These are phyloP conservation scores for Ceratocystis ficicola DNA, from an alignment of 2,329 filamentous ascomycete species.

Conservation along the genomic window DNA sequence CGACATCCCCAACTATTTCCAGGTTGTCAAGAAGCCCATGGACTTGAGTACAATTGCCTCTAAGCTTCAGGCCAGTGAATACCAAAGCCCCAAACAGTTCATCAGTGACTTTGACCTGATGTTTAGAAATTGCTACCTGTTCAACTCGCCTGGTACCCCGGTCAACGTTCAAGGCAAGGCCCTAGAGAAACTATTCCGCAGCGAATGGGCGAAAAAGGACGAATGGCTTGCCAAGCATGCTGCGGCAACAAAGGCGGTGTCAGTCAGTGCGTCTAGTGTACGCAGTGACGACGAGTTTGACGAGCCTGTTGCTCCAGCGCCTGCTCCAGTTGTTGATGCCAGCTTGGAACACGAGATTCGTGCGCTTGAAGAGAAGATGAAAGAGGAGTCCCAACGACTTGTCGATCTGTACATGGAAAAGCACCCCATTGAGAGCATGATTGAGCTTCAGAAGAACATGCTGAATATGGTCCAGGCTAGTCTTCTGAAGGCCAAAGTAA, in stretches of 20 bases:
- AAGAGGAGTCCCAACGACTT: slow-evolving; percentile 48
- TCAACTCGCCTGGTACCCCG: slow-evolving; percentile 65
- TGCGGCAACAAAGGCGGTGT: slow-evolving; percentile 39
- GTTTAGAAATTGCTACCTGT: slow-evolving; percentile 80
- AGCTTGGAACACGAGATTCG: slow-evolving; percentile 38
- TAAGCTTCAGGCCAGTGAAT: slow-evolving; percentile 67
- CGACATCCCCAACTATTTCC: slow-evolving; percentile 86
- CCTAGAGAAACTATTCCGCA: slow-evolving; percentile 63
- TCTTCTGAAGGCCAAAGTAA: slow-evolving; percentile 58
- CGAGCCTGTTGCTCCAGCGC: slow-evolving; percentile 40
- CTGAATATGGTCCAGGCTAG: slow-evolving; percentile 56
- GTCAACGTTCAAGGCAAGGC: slow-evolving; percentile 61
- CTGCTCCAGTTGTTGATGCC: slow-evolving; percentile 30
- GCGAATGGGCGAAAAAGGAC: slow-evolving; percentile 65
- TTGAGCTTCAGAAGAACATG: slow-evolving; percentile 48
- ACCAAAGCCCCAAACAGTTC: slow-evolving; percentile 72
- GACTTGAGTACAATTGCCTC: slow-evolving; percentile 70
- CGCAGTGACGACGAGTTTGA: slow-evolving; percentile 58
- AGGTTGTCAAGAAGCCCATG: slow-evolving; percentile 94
- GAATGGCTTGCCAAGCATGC: slow-evolving; percentile 69
- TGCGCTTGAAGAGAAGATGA: slow-evolving; percentile 40
- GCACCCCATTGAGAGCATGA: slow-evolving; percentile 40
- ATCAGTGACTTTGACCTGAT: slow-evolving; percentile 73
- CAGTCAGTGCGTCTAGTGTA: slow-evolving; percentile 50
- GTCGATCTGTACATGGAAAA: slow-evolving; percentile 41